Percentiles rank a stretch among this genome's conserved stretches.
These are phyloP conservation scores for Platismatia glauca DNA, from an alignment of 495 filamentous ascomycete species.

Conservation along the genomic window DNA sequence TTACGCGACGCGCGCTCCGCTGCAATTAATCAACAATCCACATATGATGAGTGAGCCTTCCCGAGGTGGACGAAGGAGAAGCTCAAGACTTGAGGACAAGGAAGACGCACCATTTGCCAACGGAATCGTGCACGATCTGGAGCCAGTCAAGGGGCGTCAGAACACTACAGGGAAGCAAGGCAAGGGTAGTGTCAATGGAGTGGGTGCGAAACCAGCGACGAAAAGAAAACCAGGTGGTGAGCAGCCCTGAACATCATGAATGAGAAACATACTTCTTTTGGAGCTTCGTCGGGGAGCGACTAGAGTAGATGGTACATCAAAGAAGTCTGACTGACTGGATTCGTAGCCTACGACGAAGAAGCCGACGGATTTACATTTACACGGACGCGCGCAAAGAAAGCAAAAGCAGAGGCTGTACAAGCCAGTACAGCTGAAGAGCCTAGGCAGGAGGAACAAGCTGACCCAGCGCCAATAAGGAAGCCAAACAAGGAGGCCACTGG, in stretches of 20 bases:
- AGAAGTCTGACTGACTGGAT: constrained; percentile 10
- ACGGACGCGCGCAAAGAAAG: constrained; percentile 39
- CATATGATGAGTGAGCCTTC: constrained; percentile 28
- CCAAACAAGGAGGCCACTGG: constrained; percentile 17
- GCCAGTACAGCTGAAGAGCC: constrained; percentile 21
- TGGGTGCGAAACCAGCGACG: constrained; percentile 20
- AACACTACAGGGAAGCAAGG: constrained; percentile 25
- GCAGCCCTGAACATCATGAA: constrained; percentile 17
- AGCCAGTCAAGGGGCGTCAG: constrained; percentile 17
- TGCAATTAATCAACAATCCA: constrained; percentile 26
- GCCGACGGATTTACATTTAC: constrained; percentile 48
- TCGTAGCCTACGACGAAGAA: constrained; percentile 45
- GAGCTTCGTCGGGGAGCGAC: not conserved
- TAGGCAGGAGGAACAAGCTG: constrained; percentile 33
- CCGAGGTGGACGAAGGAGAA: constrained; percentile 27
- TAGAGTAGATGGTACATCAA: not conserved
- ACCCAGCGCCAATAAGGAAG: constrained; percentile 32
- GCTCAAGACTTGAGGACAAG: constrained; percentile 37
- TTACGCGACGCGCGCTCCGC: constrained; percentile 29
- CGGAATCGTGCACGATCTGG: constrained; percentile 19
- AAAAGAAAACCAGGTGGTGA: constrained; percentile 43
- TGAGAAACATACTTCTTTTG: not conserved
- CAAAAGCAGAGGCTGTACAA: constrained; percentile 24
- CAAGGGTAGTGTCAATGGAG: constrained; percentile 21
- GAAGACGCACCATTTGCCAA: constrained; percentile 23